Base-by-base conservation (phyloP, 2,329 filamentous ascomycete species). In the Calycina herbarum region DNA sequence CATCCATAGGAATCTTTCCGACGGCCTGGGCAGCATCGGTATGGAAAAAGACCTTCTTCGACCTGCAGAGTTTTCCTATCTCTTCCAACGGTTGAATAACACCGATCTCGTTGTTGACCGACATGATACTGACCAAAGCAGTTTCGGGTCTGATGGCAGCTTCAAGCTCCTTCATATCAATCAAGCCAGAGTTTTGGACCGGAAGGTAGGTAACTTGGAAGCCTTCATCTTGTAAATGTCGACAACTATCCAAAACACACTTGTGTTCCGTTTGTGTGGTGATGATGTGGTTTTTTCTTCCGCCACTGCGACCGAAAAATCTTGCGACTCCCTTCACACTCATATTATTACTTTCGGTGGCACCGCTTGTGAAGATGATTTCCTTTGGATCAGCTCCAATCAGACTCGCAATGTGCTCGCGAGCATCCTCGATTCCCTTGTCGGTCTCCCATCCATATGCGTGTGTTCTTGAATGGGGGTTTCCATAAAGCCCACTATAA, bases 271-370 rank as follows among this genome's bases (percentile, higher is more conserved):
- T 99, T 81, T 98, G 95, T 48, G 89, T 93, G 29, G 95, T 99
- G 78, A 99, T 93, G 75, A 99, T 94, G 79, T 99, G 95, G 81
- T 91, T 97, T 88, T 98, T 98, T 10, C 45, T 51, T 87, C 97
- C 97, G 73, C 93, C 94, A 2, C 87, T 89, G 65, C 92, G 88
- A 71, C 93, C 93, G 77, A 97, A 97, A 81, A 99, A 99, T 69
- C 94, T 86, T 24, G 95, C 94, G 8, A 99, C 94, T 69, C 95
- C 95, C 82, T 99, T 99, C 82, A 99, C 93, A 79, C 93, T 97
- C 95, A 99, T 99, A 76, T 99, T 99, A 81, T 99, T 99, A 77
- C 93, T 97, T 82, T 99, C 95, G 0, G 95, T 99, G 17, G 95
- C 95, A 64, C 95, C 95, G 74, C 94, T 97, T 6, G 95, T 99